phyloP scores from a whole-genome alignment of 2,329 filamentous ascomycete genomes.

The Camptophora hylomeconis region DNA sequence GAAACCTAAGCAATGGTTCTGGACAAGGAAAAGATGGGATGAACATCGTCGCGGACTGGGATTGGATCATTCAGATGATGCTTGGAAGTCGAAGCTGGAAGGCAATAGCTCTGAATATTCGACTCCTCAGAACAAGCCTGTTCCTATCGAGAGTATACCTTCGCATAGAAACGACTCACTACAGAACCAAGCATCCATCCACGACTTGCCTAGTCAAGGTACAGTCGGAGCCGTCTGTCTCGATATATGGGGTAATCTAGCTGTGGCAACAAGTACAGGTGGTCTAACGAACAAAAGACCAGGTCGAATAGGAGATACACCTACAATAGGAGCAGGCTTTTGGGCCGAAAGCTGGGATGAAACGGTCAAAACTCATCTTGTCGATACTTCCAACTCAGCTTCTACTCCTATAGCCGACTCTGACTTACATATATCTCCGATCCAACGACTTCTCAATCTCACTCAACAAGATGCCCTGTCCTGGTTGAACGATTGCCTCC shows the following conservation, averaged over 20 bases:
- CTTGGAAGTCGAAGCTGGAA: no score
- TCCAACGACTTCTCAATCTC: no score
- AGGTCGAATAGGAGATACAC: constrained; percentile 75
- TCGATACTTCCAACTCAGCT: no score
- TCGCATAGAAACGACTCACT: no score
- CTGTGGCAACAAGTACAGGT: constrained; percentile 53
- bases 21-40: constrained; percentile 64
- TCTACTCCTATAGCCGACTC: no score
- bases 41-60: constrained; percentile 56
- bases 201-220: constrained; percentile 65
- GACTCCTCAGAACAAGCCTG: no score
- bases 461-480: constrained; percentile 5
- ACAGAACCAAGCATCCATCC: no score
- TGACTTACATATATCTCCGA: no score
- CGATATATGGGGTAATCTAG: constrained; percentile 62
- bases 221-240: constrained; percentile 75
- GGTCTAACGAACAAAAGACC: constrained; percentile 82
- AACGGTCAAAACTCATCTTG: no score
- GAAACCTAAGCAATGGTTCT: constrained; percentile 61
- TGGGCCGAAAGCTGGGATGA: constrained; percentile 73
- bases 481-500: constrained; percentile 16
- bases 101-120: no score
- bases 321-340: constrained; percentile 70
- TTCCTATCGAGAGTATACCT: no score
- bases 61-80: constrained; percentile 23